Evolutionary conservation across 257 asterid species (phyloP), one percentile per base, ranked within the genome.

Genomic region (Marsdenia floribunda): DNA sequence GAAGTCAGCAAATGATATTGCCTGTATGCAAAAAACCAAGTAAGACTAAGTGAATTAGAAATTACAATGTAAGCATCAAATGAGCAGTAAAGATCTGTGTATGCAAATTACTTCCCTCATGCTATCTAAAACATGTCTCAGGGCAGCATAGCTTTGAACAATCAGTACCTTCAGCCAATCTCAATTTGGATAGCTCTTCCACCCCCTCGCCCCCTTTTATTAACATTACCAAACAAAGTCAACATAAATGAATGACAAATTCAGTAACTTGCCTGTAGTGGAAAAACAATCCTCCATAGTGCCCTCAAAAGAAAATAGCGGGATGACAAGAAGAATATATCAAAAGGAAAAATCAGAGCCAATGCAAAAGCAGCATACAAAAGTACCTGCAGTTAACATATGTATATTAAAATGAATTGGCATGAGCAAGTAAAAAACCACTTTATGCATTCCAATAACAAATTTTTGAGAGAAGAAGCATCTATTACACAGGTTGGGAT

Each of bases 401-500:
- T 65, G 80, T 16, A 65, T 67, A 71, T 68, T 64, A 77, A 55
- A 19, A 50, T 5, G 40, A 55, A 42, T 46, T 18, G 50, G 61
- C 53, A 57, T 35, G 54, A 26, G 26, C 60, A 64, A 63, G 10
- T 16, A 42, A 35, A 49, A 21, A 6, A 76, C 64, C 66, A 49
- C 53, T 14, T n/a, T 42, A 63, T 18, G 53, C 66, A 54, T 26
- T 33, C 35, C 15, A 54, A 37, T 12, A 63, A 11, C 22, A 29
- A 65, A 52, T 42, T 68, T 44, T 71, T 49, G 80, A 75, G 78
- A 90, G 81, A 88, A 85, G 98, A 87, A 86, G 89, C 94, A 95
- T 95, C 99, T 95, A 95, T 93, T 95, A 95, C 99, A 95, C 99
- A 88, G 99, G 99, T 95, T 95, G 99, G 79, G 88, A 95, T 71